These are phyloP conservation scores for Yamadazyma triangularis DNA, from an alignment of 1,139 yeast genomes.

Conservation along the genomic window DNA sequence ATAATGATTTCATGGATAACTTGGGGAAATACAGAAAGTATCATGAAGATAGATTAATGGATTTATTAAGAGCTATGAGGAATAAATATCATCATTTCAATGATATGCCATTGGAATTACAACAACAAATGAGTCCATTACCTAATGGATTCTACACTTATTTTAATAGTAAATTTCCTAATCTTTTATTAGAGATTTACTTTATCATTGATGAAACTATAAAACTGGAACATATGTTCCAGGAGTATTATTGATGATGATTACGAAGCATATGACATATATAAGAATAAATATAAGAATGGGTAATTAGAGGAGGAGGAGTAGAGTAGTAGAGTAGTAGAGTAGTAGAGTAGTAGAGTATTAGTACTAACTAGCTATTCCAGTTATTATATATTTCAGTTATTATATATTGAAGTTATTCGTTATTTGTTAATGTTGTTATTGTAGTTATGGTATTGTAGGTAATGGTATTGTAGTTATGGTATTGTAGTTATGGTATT, in stretches of 20 bases:
- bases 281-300: too few species aligned
- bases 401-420: too few species aligned
- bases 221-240: conserved; percentile 57
- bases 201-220: conserved; percentile 56
- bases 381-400: too few species aligned
- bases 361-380: too few species aligned
- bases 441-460: too few species aligned
- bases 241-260: conserved; percentile 39
- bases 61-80: conserved; percentile 80
- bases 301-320: too few species aligned
- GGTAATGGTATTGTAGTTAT: too few species aligned
- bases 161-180: conserved; percentile 73
- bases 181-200: conserved; percentile 71
- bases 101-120: conserved; percentile 69
- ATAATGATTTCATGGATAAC: conserved; percentile 67
- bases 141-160: conserved; percentile 82
- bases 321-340: too few species aligned
- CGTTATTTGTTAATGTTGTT: too few species aligned
- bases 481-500: too few species aligned
- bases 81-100: conserved; percentile 92
- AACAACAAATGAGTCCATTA: conserved; percentile 64
- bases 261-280: conserved; percentile 10
- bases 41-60: conserved; percentile 73
- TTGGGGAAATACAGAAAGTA: conserved; percentile 90
- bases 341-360: too few species aligned